phyloP scores from a whole-genome alignment of 2,329 filamentous ascomycete genomes.

The Penicillium italicum region DNA sequence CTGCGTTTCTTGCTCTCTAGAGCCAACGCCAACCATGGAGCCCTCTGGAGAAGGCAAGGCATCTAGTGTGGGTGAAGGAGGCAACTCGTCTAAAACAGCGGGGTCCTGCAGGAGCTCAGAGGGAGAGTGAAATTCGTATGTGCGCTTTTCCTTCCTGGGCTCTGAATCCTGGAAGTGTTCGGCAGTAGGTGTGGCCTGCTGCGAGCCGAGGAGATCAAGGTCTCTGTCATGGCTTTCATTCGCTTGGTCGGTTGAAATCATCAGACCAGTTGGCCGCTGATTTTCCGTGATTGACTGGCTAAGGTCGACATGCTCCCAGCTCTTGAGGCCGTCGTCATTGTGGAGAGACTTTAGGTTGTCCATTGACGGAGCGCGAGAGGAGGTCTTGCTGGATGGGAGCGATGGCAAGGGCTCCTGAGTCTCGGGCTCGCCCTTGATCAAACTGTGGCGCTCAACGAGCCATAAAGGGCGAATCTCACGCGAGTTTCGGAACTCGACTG shows the following conservation, averaged over 20 bases:
- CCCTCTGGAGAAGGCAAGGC: conserved; percentile 32
- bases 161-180: conserved; percentile 42
- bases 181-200: conserved; percentile 67
- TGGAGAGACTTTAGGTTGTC: conserved; percentile 37
- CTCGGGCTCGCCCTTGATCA: conserved; percentile 40
- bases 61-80: conserved; percentile 21
- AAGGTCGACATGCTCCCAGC: conserved; percentile 32
- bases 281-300: conserved; percentile 23
- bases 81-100: conserved; percentile 22
- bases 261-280: conserved; percentile 27
- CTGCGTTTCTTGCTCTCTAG: conserved; percentile 16
- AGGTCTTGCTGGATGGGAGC: conserved; percentile 51
- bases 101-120: conserved; percentile 46
- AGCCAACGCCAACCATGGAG: conserved; percentile 25
- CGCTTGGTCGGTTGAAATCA: conserved; percentile 34
- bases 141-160: conserved; percentile 40
- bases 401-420: conserved; percentile 46
- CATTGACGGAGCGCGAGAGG: conserved; percentile 47
- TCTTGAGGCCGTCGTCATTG: conserved; percentile 26
- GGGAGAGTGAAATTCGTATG: conserved; percentile 47
- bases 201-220: conserved; percentile 55
- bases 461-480: conserved; percentile 78
- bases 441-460: conserved; percentile 65
- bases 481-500: conserved; percentile 51
- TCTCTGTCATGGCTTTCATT: conserved; percentile 32